Conservation (phyloP, 108 stramenopile species). For the Chaetoceros muelleri region DNA sequence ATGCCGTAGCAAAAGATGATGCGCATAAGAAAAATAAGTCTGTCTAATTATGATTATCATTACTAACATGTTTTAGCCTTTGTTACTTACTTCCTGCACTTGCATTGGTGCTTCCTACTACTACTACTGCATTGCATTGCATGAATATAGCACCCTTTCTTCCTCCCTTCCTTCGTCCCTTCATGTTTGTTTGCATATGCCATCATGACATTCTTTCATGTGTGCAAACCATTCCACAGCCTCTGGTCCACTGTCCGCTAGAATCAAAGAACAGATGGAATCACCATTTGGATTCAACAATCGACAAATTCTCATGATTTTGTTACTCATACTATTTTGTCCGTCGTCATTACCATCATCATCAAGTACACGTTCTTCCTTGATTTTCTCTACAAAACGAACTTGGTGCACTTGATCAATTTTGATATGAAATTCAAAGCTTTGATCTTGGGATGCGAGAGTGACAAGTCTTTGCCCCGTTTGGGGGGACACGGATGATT, state of each 20-base stretch:
- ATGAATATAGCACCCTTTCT: too few species aligned
- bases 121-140: too few species aligned
- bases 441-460: conserved; percentile 57
- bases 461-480: conserved; percentile 51
- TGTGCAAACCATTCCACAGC: conserved; percentile 44
- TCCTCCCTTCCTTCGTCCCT: too few species aligned
- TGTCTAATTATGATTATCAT: conserved; percentile 2
- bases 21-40: conserved; percentile 33
- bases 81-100: too few species aligned
- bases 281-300: conserved; percentile 36
- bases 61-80: too few species aligned
- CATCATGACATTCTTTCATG: conserved; percentile 40
- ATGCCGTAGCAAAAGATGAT: conserved; percentile 71
- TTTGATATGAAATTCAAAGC: conserved; percentile 76
- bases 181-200: neutral
- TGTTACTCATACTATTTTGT: too few species aligned
- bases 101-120: too few species aligned
- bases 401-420: conserved; percentile 42
- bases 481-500: conserved; percentile 43
- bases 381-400: conserved; percentile 30
- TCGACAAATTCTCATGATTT: conserved; percentile 38
- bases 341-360: conserved; percentile 1
- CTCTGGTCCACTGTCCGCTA: conserved; percentile 31
- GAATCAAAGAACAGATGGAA: conserved; percentile 52
- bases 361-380: too few species aligned